Base-by-base conservation (phyloP, 768 basidiomycete species). In the Dacryopinax primogenitus region DNA sequence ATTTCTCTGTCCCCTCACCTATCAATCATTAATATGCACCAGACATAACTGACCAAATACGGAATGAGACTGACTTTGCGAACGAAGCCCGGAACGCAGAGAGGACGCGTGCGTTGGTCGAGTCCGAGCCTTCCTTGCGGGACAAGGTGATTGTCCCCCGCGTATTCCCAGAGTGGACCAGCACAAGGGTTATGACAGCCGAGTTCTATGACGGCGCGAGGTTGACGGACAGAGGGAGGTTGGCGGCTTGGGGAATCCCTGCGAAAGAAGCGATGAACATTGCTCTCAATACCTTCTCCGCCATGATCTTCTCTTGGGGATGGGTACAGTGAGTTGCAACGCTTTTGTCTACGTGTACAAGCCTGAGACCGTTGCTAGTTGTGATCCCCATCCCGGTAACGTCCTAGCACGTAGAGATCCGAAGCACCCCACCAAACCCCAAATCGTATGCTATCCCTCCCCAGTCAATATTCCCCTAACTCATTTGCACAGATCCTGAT, bases 281-380 rank as follows among this genome's bases (percentile, higher is more conserved):
- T 23, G 91, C 92, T 81, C 85, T 92, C 36, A 86, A 90, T 67
- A 78, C 92, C 1, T 93, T 93, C 77, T 86, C 86, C 33, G 90
- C 88, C 1, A 91, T 84, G 78, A 93, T 93, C 75, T 97, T 96
- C 73, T 82, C 82, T 66, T 96, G 88, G 88, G 92, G 92, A 12
- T 92, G 86, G 81, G 86, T 92, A 2, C 86, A 90, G 63, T 63
- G 26, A 63, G 62, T 63, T 12, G 47, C 7, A 28, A 16, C 13
- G 3, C 15, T 30, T 2, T 2, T 47, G 1, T 13, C 28, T 21
- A 13, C 21, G 6, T 3, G 58, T 33, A 39, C 23, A 51, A 58
- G 23, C 13, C 23, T 23, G 18, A 21, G 18, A 23, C 18, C 26
- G 30, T 61, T 67, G 66, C 76, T 1, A 77, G 77, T 73, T 91